Conservation (phyloP, 208 protist species). For the Leishmania arabica region DNA sequence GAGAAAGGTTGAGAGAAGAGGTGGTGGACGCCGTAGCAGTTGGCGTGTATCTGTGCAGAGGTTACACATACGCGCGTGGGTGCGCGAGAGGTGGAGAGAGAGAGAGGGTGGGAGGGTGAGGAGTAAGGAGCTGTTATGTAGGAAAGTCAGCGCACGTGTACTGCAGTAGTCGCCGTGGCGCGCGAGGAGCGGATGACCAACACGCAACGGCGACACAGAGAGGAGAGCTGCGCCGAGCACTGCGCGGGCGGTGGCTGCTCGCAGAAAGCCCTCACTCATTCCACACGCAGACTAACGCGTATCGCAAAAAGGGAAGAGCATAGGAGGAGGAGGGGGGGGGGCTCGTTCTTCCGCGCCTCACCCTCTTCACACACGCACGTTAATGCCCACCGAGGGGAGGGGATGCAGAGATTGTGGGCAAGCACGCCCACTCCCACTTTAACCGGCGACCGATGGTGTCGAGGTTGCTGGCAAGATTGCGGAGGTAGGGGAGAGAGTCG, state of each 20-base stretch:
- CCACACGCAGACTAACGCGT: not conserved
- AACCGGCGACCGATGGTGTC: not conserved
- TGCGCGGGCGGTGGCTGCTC: not conserved
- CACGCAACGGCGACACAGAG: not conserved
- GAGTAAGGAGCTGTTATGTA: not conserved
- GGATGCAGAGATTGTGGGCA: not conserved
- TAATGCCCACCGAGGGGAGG: not conserved
- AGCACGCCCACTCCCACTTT: not conserved
- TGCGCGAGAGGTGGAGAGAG: not conserved
- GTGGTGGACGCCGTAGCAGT: not conserved
- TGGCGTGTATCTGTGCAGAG: not conserved
- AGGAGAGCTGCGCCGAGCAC: not conserved
- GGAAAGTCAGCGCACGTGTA: not conserved
- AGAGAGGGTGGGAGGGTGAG: too few species aligned
- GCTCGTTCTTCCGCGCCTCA: not conserved
- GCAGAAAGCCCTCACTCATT: slow-evolving; percentile 6
- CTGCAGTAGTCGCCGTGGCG: not conserved
- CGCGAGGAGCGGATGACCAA: not conserved
- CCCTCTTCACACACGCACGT: not conserved
- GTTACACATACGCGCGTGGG: not conserved
- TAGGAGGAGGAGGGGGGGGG: not conserved
- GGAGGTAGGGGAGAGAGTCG: not conserved
- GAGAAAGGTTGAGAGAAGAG: not conserved
- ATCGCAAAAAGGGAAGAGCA: not conserved
- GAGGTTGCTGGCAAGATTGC: not conserved